Evolutionary conservation across 441 rosid species (phyloP).

Genomic region (Pelargonium fulgidum): DNA sequence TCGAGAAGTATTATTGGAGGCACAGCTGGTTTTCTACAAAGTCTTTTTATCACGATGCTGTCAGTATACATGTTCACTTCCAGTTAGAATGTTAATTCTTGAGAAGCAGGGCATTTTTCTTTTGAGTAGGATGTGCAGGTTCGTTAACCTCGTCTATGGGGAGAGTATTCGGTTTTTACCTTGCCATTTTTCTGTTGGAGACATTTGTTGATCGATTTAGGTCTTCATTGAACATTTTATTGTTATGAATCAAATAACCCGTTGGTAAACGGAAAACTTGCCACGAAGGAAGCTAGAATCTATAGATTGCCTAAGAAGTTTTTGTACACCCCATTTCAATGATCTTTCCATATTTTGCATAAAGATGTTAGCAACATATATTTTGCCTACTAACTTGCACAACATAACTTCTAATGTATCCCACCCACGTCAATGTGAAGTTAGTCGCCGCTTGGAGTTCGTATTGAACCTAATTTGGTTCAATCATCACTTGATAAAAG

Average conservation of each 20-base stretch:
- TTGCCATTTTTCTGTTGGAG: conserved; percentile 8
- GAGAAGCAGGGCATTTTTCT: conserved; percentile 16
- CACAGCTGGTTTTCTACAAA: neutral
- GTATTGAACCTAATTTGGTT: too few species aligned
- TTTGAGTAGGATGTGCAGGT: conserved; percentile 10
- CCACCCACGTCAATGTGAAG: too few species aligned
- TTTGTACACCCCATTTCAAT: neutral
- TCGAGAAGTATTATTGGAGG: neutral
- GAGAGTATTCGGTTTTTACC: neutral
- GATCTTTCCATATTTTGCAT: neutral
- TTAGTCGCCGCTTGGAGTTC: too few species aligned
- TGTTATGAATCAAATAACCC: neutral
- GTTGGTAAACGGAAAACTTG: neutral
- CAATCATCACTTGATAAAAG: too few species aligned
- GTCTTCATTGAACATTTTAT: neutral
- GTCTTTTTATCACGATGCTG: conserved; percentile 17
- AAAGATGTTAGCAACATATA: neutral
- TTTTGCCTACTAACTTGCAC: too few species aligned
- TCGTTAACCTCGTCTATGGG: conserved; percentile 10
- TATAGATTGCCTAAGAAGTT: neutral
- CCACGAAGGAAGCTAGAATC: neutral
- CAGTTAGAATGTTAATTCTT: conserved; percentile 13
- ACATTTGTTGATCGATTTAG: neutral
- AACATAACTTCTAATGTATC: too few species aligned
- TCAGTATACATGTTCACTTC: conserved; percentile 5